A percentile compares a stretch with the other conserved stretches of the same genome.
These are phyloP conservation scores for Harringtonia lauricola DNA, from an alignment of 2,329 filamentous ascomycete genomes.

Conservation along the genomic window DNA sequence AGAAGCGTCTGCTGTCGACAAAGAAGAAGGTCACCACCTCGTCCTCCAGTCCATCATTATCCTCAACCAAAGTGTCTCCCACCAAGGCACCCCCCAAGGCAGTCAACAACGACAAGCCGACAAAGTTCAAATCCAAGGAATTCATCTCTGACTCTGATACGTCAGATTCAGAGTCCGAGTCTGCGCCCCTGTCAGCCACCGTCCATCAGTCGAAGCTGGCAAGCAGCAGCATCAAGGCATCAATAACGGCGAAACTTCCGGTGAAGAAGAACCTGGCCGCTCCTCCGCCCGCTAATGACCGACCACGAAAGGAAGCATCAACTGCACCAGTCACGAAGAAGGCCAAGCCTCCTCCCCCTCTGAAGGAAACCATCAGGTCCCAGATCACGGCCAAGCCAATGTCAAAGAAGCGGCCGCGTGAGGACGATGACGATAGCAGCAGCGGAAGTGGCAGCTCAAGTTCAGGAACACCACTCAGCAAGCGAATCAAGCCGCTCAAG, in stretches of 20 bases:
- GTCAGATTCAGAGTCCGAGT: constrained; percentile 34
- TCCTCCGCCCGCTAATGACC: constrained; percentile 1
- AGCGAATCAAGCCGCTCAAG: constrained; percentile 38
- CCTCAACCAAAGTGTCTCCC: constrained; percentile 21
- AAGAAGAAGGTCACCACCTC: constrained; percentile 23
- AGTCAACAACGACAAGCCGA: constrained; percentile 26
- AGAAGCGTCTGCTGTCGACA: constrained; percentile 40
- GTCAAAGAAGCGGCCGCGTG: constrained; percentile 39
- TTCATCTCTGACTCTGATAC: constrained; percentile 44
- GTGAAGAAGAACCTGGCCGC: constrained; percentile 3
- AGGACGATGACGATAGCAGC: constrained; percentile 41
- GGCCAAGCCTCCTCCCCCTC: constrained; percentile 3
- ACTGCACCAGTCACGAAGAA: constrained; percentile 9
- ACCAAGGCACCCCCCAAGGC: constrained; percentile 31
- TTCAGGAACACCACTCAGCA: constrained; percentile 45
- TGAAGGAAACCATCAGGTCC: constrained; percentile 8
- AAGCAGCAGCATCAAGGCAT: not conserved
- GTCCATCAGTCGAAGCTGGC: constrained; percentile 12
- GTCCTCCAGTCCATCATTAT: not conserved
- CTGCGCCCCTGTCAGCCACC: constrained; percentile 18
- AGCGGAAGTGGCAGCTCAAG: constrained; percentile 47
- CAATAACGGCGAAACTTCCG: constrained; percentile 10
- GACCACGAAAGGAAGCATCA: constrained; percentile 9
- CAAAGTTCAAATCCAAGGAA: constrained; percentile 41
- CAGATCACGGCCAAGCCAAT: constrained; percentile 17